A percentile compares a stretch with the other conserved stretches of the same genome.
Evolutionary conservation across 345 rosid genomes (phyloP).

Genomic region (Eucalyptus paniculata): DNA sequence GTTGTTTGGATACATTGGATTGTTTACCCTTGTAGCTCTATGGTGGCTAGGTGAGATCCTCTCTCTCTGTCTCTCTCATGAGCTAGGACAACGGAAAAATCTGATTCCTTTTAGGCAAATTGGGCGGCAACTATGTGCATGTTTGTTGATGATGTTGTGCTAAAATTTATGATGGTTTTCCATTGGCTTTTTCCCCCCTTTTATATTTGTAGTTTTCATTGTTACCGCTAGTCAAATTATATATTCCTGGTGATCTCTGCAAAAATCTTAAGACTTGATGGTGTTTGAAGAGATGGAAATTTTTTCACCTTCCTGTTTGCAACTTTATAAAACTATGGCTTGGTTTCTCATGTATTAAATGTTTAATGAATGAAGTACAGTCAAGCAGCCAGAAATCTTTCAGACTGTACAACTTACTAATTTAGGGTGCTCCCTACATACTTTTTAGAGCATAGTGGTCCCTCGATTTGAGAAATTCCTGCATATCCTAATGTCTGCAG

Average conservation of each 20-base stretch:
- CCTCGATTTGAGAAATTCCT: neutral
- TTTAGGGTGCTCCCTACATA: neutral
- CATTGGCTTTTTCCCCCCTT: neutral
- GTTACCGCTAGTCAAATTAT: neutral
- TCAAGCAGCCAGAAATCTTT: neutral
- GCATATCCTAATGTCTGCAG: neutral
- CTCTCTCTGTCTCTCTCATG: neutral
- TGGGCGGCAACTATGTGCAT: neutral
- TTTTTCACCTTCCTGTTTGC: neutral
- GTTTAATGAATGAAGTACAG: neutral
- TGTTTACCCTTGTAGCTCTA: constrained; percentile 91
- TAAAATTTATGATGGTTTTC: neutral
- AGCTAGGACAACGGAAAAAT: neutral
- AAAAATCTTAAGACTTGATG: neutral
- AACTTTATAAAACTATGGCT: neutral
- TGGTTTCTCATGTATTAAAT: neutral
- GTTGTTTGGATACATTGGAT: constrained; percentile 93
- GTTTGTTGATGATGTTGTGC: neutral
- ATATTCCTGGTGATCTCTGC: neutral
- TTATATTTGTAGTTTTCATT: neutral
- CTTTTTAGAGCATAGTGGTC: neutral
- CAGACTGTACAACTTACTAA: neutral
- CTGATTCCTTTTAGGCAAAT: neutral
- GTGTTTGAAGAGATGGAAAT: neutral
- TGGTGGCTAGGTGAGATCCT: constrained; percentile 94